phyloP scores from a whole-genome alignment of 768 basidiomycete species.

The Hypholoma sublateritium region DNA sequence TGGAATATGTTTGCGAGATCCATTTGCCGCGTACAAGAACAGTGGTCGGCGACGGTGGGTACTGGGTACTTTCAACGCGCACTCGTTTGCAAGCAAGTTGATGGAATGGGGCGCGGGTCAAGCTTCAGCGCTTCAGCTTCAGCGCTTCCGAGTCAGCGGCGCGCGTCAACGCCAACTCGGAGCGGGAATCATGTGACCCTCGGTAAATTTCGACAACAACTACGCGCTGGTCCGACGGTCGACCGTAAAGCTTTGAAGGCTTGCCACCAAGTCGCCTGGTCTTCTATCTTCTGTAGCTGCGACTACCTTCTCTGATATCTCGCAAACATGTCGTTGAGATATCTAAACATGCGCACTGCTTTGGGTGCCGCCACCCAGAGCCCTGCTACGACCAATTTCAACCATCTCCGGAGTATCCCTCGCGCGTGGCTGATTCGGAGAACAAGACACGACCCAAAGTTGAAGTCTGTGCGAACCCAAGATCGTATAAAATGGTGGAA shows the following conservation, averaged over 20 bases:
- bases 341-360: conserved; percentile 36
- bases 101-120: too few relatives aligned
- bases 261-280: not conserved
- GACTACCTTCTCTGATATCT: not conserved
- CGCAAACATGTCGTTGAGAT: conserved; percentile 22
- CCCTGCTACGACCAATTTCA: conserved; percentile 66
- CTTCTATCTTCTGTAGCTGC: conserved; percentile 2
- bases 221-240: not conserved
- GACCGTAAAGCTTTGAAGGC: too few relatives aligned
- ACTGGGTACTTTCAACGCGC: too few relatives aligned
- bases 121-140: too few relatives aligned
- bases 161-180: too few relatives aligned
- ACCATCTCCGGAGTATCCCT: conserved; percentile 64
- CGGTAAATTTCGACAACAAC: conserved; percentile 12
- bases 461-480: conserved; percentile 58
- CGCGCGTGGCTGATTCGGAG: conserved; percentile 47
- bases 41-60: too few relatives aligned
- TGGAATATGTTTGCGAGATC: too few relatives aligned
- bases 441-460: conserved; percentile 41
- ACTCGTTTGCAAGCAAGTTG: too few relatives aligned
- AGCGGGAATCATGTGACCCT: conserved; percentile 10
- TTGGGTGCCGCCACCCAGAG: conserved; percentile 47
- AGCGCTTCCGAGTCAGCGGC: too few relatives aligned
- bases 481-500: conserved; percentile 88
- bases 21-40: too few relatives aligned